A percentile compares a stretch with the other conserved stretches of the same genome.
phyloP scores from a whole-genome alignment of 2,329 filamentous ascomycete genomes.

The Xylariaceae sp. region DNA sequence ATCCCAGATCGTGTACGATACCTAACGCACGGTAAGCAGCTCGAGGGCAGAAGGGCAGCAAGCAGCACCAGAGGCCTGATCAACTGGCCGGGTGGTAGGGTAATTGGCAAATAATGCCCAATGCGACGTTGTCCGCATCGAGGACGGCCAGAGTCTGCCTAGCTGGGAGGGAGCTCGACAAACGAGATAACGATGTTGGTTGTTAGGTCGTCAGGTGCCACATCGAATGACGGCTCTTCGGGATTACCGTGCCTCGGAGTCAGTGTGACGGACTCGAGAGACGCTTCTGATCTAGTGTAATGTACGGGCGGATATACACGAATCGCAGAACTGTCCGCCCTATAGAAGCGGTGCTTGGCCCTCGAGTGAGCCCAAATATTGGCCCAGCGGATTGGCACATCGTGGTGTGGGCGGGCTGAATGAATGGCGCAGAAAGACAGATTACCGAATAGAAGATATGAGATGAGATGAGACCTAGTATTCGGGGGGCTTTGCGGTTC shows the following conservation, averaged over 20 bases:
- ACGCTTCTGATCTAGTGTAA: neutral
- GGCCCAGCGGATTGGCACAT: neutral
- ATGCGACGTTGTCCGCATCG: too few species aligned
- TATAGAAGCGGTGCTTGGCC: neutral
- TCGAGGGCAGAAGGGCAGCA: too few species aligned
- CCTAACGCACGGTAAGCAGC: too few species aligned
- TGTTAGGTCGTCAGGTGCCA: neutral
- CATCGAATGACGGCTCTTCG: neutral
- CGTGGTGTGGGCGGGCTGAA: neutral
- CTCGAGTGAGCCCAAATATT: neutral
- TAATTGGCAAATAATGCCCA: too few species aligned
- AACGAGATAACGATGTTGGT: neutral
- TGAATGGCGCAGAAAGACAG: neutral
- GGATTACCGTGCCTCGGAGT: neutral
- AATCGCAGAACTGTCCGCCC: neutral
- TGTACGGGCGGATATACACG: neutral
- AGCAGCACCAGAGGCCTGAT: too few species aligned
- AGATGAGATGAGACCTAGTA: neutral
- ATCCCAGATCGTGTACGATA: too few species aligned
- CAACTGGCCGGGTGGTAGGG: too few species aligned
- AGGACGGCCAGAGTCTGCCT: too few species aligned
- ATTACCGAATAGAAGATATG: neutral
- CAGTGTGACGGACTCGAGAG: neutral
- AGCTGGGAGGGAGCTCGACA: neutral
- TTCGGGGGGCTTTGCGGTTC: neutral